These are phyloP conservation scores for Blastocystis hominis DNA, from an alignment of 352 stramenopile species.

Conservation along the genomic window DNA sequence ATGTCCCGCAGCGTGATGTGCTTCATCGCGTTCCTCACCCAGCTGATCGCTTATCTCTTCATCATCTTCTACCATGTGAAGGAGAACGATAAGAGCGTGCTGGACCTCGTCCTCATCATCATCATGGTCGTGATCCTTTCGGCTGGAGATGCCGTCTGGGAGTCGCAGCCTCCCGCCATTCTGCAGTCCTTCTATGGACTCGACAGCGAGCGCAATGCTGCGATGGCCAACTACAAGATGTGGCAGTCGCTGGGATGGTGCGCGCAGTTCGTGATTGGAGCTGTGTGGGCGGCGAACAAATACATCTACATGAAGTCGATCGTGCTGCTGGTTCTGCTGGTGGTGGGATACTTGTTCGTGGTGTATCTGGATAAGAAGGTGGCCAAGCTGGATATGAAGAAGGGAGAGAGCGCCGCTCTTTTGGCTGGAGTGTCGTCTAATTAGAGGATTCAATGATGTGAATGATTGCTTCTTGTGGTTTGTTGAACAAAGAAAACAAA, in stretches of 20 bases:
- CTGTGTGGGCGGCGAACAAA: not conserved
- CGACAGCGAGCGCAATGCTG: slow-evolving; percentile 57
- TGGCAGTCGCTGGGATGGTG: slow-evolving; percentile 56
- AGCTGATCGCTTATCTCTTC: slow-evolving; percentile 51
- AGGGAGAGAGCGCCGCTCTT: slow-evolving; percentile 42
- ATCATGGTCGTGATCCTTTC: slow-evolving; percentile 44
- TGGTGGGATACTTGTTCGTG: slow-evolving; percentile 34
- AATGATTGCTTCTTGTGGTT: too few relatives aligned
- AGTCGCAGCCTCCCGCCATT: slow-evolving; percentile 57
- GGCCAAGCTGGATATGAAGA: slow-evolving; percentile 53
- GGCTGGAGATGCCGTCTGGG: slow-evolving; percentile 58
- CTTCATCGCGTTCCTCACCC: slow-evolving; percentile 31
- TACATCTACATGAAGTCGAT: slow-evolving; percentile 40
- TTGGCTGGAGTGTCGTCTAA: not conserved
- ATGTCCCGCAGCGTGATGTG: slow-evolving; percentile 49
- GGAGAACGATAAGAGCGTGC: slow-evolving; percentile 2
- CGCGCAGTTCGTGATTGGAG: slow-evolving; percentile 58
- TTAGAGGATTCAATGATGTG: not conserved
- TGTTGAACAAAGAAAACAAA: too few relatives aligned
- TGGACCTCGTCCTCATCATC: slow-evolving; percentile 3
- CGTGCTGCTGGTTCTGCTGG: slow-evolving; percentile 31
- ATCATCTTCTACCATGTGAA: slow-evolving; percentile 56
- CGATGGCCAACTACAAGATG: slow-evolving; percentile 60
- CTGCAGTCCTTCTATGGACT: slow-evolving; percentile 58
- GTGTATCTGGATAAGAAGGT: slow-evolving; percentile 17